phyloP scores from a whole-genome alignment of 495 filamentous ascomycete species.

The Aspergillus taichungensis region DNA sequence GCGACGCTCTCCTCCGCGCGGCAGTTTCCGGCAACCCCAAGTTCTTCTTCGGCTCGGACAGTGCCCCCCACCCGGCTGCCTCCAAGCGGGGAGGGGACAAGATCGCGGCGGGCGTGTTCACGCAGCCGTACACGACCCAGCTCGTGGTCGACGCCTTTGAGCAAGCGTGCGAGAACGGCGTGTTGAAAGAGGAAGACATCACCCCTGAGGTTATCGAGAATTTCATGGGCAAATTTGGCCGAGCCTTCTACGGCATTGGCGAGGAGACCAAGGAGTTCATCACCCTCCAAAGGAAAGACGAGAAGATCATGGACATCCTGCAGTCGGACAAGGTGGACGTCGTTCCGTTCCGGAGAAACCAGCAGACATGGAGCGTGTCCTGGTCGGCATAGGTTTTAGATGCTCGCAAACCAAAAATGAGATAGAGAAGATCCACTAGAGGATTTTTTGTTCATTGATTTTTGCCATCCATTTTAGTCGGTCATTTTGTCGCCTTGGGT shows the following conservation, averaged over 20 bases:
- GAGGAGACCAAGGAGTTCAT: slow-evolving; percentile 48
- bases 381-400: slow-evolving; percentile 26
- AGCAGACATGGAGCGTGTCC: slow-evolving; percentile 55
- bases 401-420: not conserved
- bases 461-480: slow-evolving; percentile 6
- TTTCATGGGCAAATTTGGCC: slow-evolving; percentile 68
- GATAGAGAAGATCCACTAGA: not conserved
- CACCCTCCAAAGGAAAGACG: slow-evolving; percentile 50
- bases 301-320: slow-evolving; percentile 46
- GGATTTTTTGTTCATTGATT: not conserved
- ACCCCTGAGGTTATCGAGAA: slow-evolving; percentile 60
- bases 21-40: slow-evolving; percentile 58
- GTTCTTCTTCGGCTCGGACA: slow-evolving; percentile 71
- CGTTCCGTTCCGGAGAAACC: slow-evolving; percentile 60
- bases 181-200: slow-evolving; percentile 57
- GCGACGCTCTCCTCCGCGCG: slow-evolving; percentile 64
- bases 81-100: slow-evolving; percentile 60
- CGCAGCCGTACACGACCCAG: slow-evolving; percentile 76
- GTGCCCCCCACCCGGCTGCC: slow-evolving; percentile 65
- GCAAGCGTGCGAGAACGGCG: slow-evolving; percentile 55
- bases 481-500: slow-evolving; percentile 20
- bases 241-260: slow-evolving; percentile 58
- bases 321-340: slow-evolving; percentile 49
- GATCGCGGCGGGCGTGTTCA: slow-evolving; percentile 81
- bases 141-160: slow-evolving; percentile 67